Conservation (phyloP, 345 rosid genomes). For the Eucalyptus marginata region DNA sequence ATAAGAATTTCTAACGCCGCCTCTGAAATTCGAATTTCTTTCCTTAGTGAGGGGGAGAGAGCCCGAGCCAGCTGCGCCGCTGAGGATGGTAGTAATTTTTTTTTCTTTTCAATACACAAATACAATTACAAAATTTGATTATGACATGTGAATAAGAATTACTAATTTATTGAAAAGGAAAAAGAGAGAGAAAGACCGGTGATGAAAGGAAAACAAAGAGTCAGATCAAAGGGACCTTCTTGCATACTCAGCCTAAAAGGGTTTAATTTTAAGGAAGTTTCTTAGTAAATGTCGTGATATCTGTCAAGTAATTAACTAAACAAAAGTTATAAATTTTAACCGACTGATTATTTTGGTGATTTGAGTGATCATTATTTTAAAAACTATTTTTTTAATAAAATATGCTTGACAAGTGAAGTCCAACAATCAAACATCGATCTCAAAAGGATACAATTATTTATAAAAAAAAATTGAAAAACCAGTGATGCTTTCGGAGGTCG, state of each 20-base stretch:
- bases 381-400: background rate
- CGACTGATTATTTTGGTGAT: background rate
- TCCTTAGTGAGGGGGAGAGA: too few relatives aligned
- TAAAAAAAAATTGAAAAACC: background rate
- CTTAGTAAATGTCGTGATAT: background rate
- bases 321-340: background rate
- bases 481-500: background rate
- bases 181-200: background rate
- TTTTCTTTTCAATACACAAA: background rate
- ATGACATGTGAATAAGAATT: background rate
- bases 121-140: background rate
- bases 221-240: background rate
- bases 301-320: background rate
- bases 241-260: background rate
- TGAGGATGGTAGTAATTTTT: too few relatives aligned
- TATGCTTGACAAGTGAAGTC: background rate
- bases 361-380: background rate
- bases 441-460: background rate
- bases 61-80: too few relatives aligned
- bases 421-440: accelerated
- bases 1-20: too few relatives aligned
- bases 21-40: too few relatives aligned
- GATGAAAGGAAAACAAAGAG: background rate
- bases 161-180: background rate
- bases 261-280: background rate